Conservation (phyloP, 202 grass and related monocot genomes). For the Elaeis oleifera region DNA sequence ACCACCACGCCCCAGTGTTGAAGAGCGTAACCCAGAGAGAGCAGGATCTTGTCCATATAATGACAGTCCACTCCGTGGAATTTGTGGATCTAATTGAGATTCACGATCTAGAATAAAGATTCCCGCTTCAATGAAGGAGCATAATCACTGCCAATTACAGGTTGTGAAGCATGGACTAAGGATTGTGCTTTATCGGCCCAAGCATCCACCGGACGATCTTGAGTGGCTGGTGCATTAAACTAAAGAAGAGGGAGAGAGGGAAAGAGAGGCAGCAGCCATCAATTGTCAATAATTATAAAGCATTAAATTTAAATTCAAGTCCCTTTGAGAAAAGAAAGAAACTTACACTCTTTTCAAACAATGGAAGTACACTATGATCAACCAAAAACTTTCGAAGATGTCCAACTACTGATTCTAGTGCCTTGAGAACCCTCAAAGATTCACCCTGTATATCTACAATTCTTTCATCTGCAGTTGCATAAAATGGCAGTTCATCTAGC, state of each 20-base stretch:
- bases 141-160: conserved; percentile 51
- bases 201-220: conserved; percentile 3
- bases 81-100: conserved; percentile 46
- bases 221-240: conserved; percentile 15
- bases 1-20: conserved; percentile 40
- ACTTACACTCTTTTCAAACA: conserved; percentile 93
- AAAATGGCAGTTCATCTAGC: conserved; percentile 59
- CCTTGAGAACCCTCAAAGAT: conserved; percentile 76
- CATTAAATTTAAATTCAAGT: too few species aligned
- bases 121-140: conserved; percentile 54
- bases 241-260: conserved; percentile 16
- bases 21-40: conserved; percentile 49
- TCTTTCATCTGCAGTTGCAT: conserved; percentile 77
- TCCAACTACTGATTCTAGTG: conserved; percentile 65
- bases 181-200: conserved; percentile 14
- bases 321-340: conserved; percentile 11
- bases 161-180: conserved; percentile 16
- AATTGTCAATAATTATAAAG: too few species aligned
- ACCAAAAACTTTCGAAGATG: conserved; percentile 98
- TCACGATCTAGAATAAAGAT: conserved; percentile 53
- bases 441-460: conserved; percentile 97
- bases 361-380: conserved; percentile 89
- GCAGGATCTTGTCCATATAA: conserved; percentile 89
- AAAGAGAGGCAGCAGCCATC: too few species aligned
- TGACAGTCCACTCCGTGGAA: conserved; percentile 53